Base-by-base conservation (phyloP, 768 basidiomycete species). In the Amanita molliuscula region DNA sequence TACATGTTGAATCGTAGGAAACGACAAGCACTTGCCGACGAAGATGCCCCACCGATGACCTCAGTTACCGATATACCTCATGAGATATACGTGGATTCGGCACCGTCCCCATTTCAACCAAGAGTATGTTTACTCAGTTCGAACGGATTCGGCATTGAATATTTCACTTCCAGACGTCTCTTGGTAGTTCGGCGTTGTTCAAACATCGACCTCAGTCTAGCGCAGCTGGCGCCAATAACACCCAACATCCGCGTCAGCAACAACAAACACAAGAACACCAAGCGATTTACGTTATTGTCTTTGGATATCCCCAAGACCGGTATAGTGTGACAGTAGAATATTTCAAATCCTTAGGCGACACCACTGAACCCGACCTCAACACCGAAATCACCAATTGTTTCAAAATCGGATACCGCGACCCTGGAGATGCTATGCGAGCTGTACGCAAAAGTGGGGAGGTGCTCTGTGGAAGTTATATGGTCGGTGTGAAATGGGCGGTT, bases 401-500 rank as follows among this genome's bases (percentile, higher is more conserved):
- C 64, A 76, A 76, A 46, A 81, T 93, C 47, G 85, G 86, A 2
- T 94, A 82, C 58, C 64, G 67, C 36, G 79, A 85, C 53, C 67
- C 78, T 6, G 81, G 77, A 20, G 87, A 90, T 51, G 90, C 89
- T 0, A 64, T 87, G 54, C 72, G 90, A 9, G 88, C 89, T 2
- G 78, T 90, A 13, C 70, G 87, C 44, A 85, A 85, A 65, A 93
- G 84, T 55, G 91, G 91, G 2, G 89, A 93, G 44, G 66, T 92
- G 1, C 60, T 93, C 18, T 67, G 75, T 9, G 84, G 84, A 3
- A 74, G 72, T 43, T 88, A 79, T 73, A 93, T 93, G 89, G 69
- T 93, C 31, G 91, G 90, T 10, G 81, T 79, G 36, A 90, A 90
- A 63, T 88, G 83, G 82, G 84, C 85, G 23, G 89, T 90, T 61